Evolutionary conservation across 164 flowering plant species (phyloP).

Genomic region (Stephania japonica): DNA sequence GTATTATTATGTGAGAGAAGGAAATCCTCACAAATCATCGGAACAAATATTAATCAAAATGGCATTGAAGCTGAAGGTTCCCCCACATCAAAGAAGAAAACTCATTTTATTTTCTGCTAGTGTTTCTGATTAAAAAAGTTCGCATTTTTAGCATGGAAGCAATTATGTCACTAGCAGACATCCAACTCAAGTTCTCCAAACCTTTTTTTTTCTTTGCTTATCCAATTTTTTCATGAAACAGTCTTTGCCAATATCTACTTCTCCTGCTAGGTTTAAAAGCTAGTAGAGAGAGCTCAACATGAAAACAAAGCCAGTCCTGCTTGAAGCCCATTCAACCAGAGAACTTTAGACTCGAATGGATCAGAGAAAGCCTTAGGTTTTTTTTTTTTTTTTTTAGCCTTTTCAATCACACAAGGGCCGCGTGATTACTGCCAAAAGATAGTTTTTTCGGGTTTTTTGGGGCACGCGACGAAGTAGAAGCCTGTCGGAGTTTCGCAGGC

Average conservation of each 20-base stretch:
- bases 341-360: slow-evolving; percentile 23
- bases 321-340: slow-evolving; percentile 11
- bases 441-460: slow-evolving; percentile 21
- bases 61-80: neutral
- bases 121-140: neutral
- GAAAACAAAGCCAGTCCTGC: slow-evolving; percentile 6
- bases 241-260: neutral
- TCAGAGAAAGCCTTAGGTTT: slow-evolving; percentile 24
- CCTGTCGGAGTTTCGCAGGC: slow-evolving; percentile 25
- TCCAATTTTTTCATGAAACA: neutral
- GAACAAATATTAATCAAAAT: too few species aligned
- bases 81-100: neutral
- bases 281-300: slow-evolving; percentile 1
- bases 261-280: slow-evolving; percentile 5
- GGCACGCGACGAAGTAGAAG: slow-evolving; percentile 26
- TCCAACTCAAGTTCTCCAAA: neutral
- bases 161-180: neutral
- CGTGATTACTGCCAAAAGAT: slow-evolving; percentile 27
- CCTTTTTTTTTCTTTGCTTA: neutral
- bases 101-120: neutral
- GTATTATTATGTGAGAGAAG: too few species aligned
- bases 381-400: neutral
- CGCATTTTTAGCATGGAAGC: neutral
- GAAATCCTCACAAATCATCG: too few species aligned
- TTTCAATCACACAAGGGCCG: slow-evolving; percentile 29